Conservation (phyloP, 2,329 filamentous ascomycete genomes). For the Geosmithia morbida region DNA sequence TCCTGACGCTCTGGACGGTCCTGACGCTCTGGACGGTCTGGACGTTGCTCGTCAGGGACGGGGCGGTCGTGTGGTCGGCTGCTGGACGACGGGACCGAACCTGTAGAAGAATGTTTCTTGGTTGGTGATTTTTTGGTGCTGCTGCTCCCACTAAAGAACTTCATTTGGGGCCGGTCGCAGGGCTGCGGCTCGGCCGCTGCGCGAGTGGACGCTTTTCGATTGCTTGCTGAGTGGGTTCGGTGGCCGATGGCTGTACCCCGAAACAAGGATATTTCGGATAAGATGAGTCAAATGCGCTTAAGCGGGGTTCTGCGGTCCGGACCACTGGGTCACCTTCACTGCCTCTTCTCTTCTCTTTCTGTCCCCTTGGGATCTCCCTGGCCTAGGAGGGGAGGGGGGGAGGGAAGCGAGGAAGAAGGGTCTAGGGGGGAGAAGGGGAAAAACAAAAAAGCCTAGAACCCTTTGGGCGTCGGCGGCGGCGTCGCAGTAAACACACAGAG, state of each 20-base stretch:
- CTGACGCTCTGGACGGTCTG: not conserved
- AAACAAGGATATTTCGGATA: slow-evolving; percentile 21
- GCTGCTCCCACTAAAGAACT: slow-evolving; percentile 29
- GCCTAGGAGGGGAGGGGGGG: not conserved
- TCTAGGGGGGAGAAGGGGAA: too few relatives aligned
- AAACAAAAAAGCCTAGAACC: too few relatives aligned
- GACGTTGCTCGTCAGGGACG: not conserved
- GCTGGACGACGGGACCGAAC: slow-evolving; percentile 5
- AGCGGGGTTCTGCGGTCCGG: not conserved
- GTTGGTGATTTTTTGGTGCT: slow-evolving; percentile 24
- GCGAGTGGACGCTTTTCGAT: not conserved
- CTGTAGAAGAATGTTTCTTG: slow-evolving; percentile 25
- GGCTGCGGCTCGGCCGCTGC: slow-evolving; percentile 1
- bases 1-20: not conserved
- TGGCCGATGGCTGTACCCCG: slow-evolving; percentile 15
- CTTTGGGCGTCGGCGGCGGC: too few relatives aligned
- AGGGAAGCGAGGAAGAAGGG: too few relatives aligned
- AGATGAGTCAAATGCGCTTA: slow-evolving; percentile 3
- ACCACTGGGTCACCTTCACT: not conserved
- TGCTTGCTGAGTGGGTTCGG: not conserved
- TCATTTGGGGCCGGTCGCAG: slow-evolving; percentile 24
- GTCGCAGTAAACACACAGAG: too few relatives aligned
- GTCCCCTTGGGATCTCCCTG: not conserved
- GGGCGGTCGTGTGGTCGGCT: slow-evolving; percentile 4
- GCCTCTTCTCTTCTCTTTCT: not conserved